A percentile compares a stretch with the other conserved stretches of the same genome.
Conservation (phyloP, 495 filamentous ascomycete genomes). For the Alectoria sarmentosa region DNA sequence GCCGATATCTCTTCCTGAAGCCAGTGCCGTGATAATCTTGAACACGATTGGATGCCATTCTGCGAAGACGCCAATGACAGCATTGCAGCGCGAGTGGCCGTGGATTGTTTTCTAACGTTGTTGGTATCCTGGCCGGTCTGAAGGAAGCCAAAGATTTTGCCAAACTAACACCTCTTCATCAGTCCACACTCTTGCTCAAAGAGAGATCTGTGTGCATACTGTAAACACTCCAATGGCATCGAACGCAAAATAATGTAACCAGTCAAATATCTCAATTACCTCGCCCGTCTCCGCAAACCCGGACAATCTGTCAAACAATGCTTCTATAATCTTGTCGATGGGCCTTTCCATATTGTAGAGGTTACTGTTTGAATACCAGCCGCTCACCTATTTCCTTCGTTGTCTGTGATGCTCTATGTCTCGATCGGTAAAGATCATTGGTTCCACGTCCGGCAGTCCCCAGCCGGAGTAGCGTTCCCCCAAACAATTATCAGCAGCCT, state of each 20-base stretch:
- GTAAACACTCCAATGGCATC: slow-evolving; percentile 62
- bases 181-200: slow-evolving; percentile 19
- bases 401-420: slow-evolving; percentile 6
- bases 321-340: background rate
- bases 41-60: no score
- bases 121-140: slow-evolving; percentile 1
- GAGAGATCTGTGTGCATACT: slow-evolving; percentile 28
- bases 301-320: background rate
- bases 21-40: no score
- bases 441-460: slow-evolving; percentile 27
- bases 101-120: background rate
- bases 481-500: background rate
- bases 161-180: slow-evolving; percentile 13
- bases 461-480: slow-evolving; percentile 1
- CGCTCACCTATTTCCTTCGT: background rate
- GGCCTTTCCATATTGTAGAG: background rate
- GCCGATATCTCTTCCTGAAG: no score
- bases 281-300: slow-evolving; percentile 26
- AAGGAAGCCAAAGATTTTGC: slow-evolving; percentile 19
- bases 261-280: slow-evolving; percentile 43
- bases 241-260: slow-evolving; percentile 77
- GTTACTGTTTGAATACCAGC: background rate
- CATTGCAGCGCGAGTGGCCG: slow-evolving; percentile 23
- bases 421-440: slow-evolving; percentile 28
- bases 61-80: slow-evolving; percentile 36